Evolutionary conservation across 2,329 filamentous ascomycete genomes (phyloP).

Genomic region (Bimuria novae-zelandiae): DNA sequence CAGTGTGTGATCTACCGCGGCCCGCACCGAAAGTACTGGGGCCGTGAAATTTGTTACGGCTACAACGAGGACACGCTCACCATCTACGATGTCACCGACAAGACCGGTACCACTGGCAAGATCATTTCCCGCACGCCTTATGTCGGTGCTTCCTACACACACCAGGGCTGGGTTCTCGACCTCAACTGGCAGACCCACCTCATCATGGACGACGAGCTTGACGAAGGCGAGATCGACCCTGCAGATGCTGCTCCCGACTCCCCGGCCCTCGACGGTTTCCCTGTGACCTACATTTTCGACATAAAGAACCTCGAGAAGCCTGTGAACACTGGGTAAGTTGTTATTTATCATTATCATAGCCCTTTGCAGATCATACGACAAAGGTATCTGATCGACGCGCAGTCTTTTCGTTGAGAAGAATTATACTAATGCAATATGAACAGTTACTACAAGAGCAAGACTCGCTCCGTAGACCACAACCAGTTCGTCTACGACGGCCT

Average conservation of each 20-base stretch:
- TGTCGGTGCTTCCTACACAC: conserved; percentile 60
- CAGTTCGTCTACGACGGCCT: conserved; percentile 51
- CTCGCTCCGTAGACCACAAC: conserved; percentile 51
- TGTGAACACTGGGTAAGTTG: conserved; percentile 47
- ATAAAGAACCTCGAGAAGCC: conserved; percentile 43
- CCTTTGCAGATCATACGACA: too few relatives aligned
- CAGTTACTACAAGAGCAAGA: conserved; percentile 49
- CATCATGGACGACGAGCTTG: conserved; percentile 46
- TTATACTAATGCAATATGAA: too few relatives aligned
- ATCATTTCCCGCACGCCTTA: conserved; percentile 61
- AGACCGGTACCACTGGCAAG: conserved; percentile 59
- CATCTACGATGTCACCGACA: conserved; percentile 59
- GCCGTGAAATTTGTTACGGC: conserved; percentile 61
- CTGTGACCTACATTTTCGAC: conserved; percentile 45
- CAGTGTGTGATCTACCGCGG: conserved; percentile 63
- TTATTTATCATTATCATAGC: too few relatives aligned
- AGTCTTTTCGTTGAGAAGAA: too few relatives aligned
- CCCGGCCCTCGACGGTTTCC: conserved; percentile 40
- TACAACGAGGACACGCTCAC: conserved; percentile 61
- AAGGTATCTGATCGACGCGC: too few relatives aligned
- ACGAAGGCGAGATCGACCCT: conserved; percentile 41
- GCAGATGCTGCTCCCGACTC: conserved; percentile 29
- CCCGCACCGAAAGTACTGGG: conserved; percentile 55
- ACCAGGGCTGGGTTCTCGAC: conserved; percentile 62
- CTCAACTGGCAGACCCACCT: conserved; percentile 42